Evolutionary conservation across 2,329 filamentous ascomycete genomes (phyloP).

Genomic region (Cladophialophora immunda): DNA sequence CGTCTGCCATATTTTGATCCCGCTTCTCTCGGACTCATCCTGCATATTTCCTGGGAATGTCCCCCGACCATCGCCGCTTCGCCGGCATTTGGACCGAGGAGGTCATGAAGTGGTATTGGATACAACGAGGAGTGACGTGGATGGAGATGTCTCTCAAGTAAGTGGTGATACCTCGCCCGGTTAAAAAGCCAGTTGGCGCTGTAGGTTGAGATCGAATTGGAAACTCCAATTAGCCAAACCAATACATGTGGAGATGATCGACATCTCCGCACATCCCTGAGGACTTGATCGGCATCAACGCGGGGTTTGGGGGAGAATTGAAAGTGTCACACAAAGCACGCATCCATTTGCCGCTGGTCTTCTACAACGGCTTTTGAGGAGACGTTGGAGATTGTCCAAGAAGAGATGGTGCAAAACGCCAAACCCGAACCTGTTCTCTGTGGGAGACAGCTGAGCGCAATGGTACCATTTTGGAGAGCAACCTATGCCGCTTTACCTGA

Average conservation of each 20-base stretch:
- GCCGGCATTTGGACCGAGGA: slow-evolving; percentile 5
- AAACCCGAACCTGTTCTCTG: too few species aligned
- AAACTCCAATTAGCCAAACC: background rate
- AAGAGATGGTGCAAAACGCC: background rate
- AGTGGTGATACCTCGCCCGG: background rate
- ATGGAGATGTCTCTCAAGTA: background rate
- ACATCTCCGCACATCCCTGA: slow-evolving; percentile 4
- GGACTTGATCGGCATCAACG: slow-evolving; percentile 4
- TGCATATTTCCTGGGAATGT: background rate
- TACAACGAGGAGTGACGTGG: slow-evolving; percentile 5
- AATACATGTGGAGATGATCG: slow-evolving; percentile 12
- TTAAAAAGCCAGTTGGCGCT: background rate
- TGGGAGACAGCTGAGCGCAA: background rate
- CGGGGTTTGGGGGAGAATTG: slow-evolving; percentile 5
- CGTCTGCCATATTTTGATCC: background rate
- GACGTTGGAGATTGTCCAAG: background rate
- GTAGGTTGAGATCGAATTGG: background rate
- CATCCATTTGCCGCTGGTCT: background rate
- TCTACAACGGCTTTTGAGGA: background rate
- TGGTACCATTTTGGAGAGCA: background rate
- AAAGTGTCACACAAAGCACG: background rate
- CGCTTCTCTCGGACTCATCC: background rate
- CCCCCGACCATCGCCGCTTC: slow-evolving; percentile 5
- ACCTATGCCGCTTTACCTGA: background rate
- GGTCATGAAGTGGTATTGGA: background rate